Conservation (phyloP, 169 alveolate genomes). For the Eimeria sp. region DNA sequence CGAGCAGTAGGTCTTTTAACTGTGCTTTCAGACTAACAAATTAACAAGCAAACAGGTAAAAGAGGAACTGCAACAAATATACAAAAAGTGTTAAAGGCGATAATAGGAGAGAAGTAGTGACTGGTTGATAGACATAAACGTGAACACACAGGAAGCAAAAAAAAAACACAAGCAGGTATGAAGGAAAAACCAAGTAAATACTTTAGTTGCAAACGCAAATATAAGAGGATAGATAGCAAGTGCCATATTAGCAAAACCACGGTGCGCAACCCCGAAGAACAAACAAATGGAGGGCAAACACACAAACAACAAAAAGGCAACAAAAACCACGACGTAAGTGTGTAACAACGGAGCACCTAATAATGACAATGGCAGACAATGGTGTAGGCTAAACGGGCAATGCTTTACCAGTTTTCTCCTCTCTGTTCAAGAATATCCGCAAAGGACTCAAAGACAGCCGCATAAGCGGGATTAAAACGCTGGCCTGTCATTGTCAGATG, state of each 20-base stretch:
- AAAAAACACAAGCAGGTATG: not conserved
- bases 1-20: too few species aligned
- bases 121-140: not conserved
- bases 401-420: slow-evolving; percentile 68
- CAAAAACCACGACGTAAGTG: not conserved
- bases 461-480: slow-evolving; percentile 82
- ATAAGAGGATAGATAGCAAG: not conserved
- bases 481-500: slow-evolving; percentile 76
- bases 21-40: not conserved
- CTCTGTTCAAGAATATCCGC: slow-evolving; percentile 72
- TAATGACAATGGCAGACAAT: not conserved
- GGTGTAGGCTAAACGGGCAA: not conserved
- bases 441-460: slow-evolving; percentile 29
- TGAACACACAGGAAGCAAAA: not conserved
- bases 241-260: not conserved
- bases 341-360: not conserved
- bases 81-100: not conserved
- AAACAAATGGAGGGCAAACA: not conserved
- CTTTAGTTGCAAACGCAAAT: too few species aligned
- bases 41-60: not conserved
- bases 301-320: not conserved
- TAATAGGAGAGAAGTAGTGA: not conserved
- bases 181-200: not conserved
- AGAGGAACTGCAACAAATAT: not conserved
- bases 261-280: not conserved